Conservation (phyloP, 192 early-diverging fungal genomes). For the Entomortierella chlamydospora region DNA sequence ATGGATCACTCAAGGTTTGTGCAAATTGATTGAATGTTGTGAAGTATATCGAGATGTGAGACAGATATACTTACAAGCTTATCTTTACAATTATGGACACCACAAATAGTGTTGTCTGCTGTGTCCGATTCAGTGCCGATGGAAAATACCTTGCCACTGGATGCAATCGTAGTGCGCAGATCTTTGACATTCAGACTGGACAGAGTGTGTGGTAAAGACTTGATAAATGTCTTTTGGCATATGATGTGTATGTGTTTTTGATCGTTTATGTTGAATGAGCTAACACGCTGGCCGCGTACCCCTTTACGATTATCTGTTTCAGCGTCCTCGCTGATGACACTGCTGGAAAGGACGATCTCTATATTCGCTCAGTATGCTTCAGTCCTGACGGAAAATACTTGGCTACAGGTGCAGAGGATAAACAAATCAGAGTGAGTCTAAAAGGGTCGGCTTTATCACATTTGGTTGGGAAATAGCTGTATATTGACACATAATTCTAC, state of each 20-base stretch:
- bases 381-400: conserved; percentile 90
- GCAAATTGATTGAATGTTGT: not conserved
- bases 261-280: not conserved
- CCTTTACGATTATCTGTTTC: not conserved
- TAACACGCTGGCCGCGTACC: not conserved
- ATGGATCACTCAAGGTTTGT: conserved; percentile 61
- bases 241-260: too few species aligned
- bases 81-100: conserved; percentile 59
- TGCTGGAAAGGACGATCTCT: conserved; percentile 85
- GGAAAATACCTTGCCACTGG: conserved; percentile 94
- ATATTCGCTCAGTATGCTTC: conserved; percentile 96
- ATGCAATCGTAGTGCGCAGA: conserved; percentile 90
- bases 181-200: conserved; percentile 86
- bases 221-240: too few species aligned
- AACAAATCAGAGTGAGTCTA: conserved; percentile 80
- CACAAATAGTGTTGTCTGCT: conserved; percentile 93
- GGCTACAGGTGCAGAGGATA: conserved; percentile 97
- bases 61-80: conserved; percentile 47
- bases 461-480: too few species aligned
- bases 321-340: conserved; percentile 83
- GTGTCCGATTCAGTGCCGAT: conserved; percentile 94
- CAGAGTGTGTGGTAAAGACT: conserved; percentile 72
- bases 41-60: not conserved
- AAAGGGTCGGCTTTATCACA: not conserved
- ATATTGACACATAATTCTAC: not conserved